These are phyloP conservation scores for Diaporthe australafricana DNA, from an alignment of 2,329 filamentous ascomycete genomes.

Conservation along the genomic window DNA sequence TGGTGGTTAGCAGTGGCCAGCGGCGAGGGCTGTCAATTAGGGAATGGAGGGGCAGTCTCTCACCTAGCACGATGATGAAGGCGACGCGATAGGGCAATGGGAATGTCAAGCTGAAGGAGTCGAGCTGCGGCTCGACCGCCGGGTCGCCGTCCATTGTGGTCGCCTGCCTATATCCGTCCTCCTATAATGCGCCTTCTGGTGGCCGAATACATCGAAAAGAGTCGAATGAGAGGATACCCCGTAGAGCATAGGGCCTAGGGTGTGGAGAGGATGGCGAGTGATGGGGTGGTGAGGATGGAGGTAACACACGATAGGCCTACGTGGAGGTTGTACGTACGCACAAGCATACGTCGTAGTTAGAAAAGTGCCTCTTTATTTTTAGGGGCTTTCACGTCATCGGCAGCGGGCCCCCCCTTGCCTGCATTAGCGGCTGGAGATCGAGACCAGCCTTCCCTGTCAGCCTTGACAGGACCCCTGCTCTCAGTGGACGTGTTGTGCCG, in stretches of 20 bases:
- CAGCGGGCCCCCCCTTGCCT: slow-evolving; percentile 7
- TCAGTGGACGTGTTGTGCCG: slow-evolving; percentile 17
- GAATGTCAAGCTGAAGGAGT: slow-evolving; percentile 87
- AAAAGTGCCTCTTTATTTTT: slow-evolving; percentile 32
- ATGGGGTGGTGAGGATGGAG: not conserved
- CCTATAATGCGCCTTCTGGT: slow-evolving; percentile 15
- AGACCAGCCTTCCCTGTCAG: slow-evolving; percentile 25
- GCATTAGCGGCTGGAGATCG: slow-evolving; percentile 21
- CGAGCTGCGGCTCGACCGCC: slow-evolving; percentile 76
- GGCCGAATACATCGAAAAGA: slow-evolving; percentile 33
- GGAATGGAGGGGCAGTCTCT: slow-evolving; percentile 40
- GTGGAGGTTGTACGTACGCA: slow-evolving; percentile 1
- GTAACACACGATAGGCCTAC: not conserved
- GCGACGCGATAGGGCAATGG: slow-evolving; percentile 92
- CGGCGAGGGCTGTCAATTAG: slow-evolving; percentile 10
- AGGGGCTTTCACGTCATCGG: slow-evolving; percentile 33
- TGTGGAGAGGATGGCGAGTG: not conserved
- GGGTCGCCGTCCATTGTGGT: slow-evolving; percentile 78
- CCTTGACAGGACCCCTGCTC: not conserved
- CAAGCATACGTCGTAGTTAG: slow-evolving; percentile 22
- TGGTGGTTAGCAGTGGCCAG: slow-evolving; percentile 20
- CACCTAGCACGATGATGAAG: slow-evolving; percentile 86
- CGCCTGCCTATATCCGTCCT: slow-evolving; percentile 35
- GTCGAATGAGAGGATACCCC: not conserved
- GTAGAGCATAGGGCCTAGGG: slow-evolving; percentile 14